Percentiles rank a stretch among this genome's conserved stretches.
Evolutionary conservation across 2,329 filamentous ascomycete genomes (phyloP).

Genomic region (Furcasterigmium sp.): DNA sequence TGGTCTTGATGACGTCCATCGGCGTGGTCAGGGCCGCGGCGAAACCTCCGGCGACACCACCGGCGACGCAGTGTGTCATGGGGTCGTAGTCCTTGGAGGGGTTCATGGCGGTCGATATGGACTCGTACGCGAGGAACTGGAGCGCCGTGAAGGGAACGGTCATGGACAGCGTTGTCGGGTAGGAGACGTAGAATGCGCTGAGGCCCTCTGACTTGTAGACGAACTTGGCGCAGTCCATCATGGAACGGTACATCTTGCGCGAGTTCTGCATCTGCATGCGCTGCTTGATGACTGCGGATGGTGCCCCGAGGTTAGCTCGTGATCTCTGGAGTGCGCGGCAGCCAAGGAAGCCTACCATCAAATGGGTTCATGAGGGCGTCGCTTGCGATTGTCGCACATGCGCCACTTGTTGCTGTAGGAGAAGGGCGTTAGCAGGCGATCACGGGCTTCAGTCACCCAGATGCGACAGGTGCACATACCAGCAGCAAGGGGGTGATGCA

Average conservation of each 20-base stretch:
- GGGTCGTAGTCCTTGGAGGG: conserved; percentile 83
- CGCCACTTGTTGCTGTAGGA: conserved; percentile 75
- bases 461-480: conserved; percentile 51
- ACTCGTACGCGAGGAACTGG: conserved; percentile 97
- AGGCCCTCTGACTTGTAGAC: conserved; percentile 86
- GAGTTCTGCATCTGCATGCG: conserved; percentile 98
- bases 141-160: conserved; percentile 96
- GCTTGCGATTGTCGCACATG: conserved; percentile 91
- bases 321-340: neutral
- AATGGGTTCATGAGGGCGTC: conserved; percentile 99
- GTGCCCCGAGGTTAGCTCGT: neutral
- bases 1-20: conserved; percentile 96
- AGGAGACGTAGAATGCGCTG: conserved; percentile 94
- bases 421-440: neutral
- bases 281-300: conserved; percentile 83
- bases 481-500: conserved; percentile 89
- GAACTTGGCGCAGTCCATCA: conserved; percentile 79
- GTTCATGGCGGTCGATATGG: conserved; percentile 90
- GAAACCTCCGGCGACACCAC: conserved; percentile 86
- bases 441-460: neutral
- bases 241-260: conserved; percentile 76
- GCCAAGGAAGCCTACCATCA: conserved; percentile 59
- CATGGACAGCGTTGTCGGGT: conserved; percentile 97
- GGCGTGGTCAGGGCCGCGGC: conserved; percentile 92
- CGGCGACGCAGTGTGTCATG: conserved; percentile 86